A percentile compares a stretch with the other conserved stretches of the same genome.
Conservation (phyloP, 805 yeast species). For the Suhomyces canberraensis region DNA sequence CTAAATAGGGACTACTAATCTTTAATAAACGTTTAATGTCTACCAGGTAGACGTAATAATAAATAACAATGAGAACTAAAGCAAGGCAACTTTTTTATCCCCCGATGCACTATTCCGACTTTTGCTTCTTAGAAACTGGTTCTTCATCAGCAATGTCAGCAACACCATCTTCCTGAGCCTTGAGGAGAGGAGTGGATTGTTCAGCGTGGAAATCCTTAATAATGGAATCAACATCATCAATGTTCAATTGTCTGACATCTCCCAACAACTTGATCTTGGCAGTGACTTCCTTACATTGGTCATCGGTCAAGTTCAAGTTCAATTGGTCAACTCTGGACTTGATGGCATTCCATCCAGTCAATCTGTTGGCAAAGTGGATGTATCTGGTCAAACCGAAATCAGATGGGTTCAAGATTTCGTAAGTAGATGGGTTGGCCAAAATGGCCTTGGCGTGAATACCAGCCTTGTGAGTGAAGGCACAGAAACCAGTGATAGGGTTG, state of each 20-base stretch:
- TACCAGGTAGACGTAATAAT: too few relatives aligned
- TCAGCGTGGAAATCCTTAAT: constrained; percentile 91
- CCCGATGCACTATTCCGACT: constrained; percentile 20
- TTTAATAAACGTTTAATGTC: too few relatives aligned
- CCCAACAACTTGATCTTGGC: constrained; percentile 90
- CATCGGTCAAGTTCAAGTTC: constrained; percentile 84
- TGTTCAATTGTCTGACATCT: constrained; percentile 88
- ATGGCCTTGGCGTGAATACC: constrained; percentile 99
- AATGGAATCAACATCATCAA: constrained; percentile 96
- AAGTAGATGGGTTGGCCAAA: constrained; percentile 97
- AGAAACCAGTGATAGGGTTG: constrained; percentile 98
- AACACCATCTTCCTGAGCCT: constrained; percentile 15
- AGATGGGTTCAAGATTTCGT: constrained; percentile 89
- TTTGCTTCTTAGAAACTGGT: constrained; percentile 40
- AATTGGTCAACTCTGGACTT: constrained; percentile 97
- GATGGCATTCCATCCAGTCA: constrained; percentile 99
- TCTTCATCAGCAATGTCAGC: constrained; percentile 27
- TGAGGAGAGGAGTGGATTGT: constrained; percentile 38
- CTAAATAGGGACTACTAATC: too few relatives aligned
- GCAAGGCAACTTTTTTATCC: too few relatives aligned
- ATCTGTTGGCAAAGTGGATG: constrained; percentile 95
- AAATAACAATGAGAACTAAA: background rate
- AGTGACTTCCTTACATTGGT: constrained; percentile 93
- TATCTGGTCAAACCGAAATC: constrained; percentile 96
- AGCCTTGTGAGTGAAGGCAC: constrained; percentile 99